Base-by-base conservation (phyloP, 495 filamentous ascomycete species). In the Niebla homalea region DNA sequence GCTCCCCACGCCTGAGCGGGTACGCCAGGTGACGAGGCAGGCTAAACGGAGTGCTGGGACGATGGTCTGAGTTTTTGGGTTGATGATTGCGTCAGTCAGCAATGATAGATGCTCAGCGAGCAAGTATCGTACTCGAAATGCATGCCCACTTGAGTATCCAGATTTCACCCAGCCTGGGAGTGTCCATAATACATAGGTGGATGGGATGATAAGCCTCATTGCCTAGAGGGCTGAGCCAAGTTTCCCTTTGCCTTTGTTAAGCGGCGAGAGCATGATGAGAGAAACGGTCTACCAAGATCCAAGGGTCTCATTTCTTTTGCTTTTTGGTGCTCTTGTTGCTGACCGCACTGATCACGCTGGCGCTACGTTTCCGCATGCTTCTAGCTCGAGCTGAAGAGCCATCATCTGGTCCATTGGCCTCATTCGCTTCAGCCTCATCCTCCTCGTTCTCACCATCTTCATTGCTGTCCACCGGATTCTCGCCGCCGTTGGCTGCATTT, bases 311-410 rank as follows among this genome's bases (percentile, higher is more conserved):
- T 37, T 46, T 60, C 18, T 43, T 53, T 43, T 57, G 54, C 36
- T 48, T 46, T 48, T 60, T 60, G 16, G 51, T 46, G 49, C 55
- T 60, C 51, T 54, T 57, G 37, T 54, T 60, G 38, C 59, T 62
- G 7, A 52, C 54, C 42, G 41, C 32, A 29, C 57, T 60, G 6
- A 60, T 58, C 10, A 60, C 49, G 22, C 59, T 62, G n/a, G 59
- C 59, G 26, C 57, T 60, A 14, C 59, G 53, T 43, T 61, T 61
- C n/a, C 53, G 56, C 25, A 38, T 16, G 5, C 47, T 37, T 32
- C 50, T 48, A 4, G 39, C 44, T 16, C 43, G 23, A 7, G 40
- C 38, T n/a, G 52, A 55, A 39, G 42, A 26, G 23, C n/a, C 35
- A 14, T 53, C 51, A 18, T 14, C 51, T 46, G 41, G 21, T 15